Conservation (phyloP, 495 filamentous ascomycete species). For the Podospora tetraspora region DNA sequence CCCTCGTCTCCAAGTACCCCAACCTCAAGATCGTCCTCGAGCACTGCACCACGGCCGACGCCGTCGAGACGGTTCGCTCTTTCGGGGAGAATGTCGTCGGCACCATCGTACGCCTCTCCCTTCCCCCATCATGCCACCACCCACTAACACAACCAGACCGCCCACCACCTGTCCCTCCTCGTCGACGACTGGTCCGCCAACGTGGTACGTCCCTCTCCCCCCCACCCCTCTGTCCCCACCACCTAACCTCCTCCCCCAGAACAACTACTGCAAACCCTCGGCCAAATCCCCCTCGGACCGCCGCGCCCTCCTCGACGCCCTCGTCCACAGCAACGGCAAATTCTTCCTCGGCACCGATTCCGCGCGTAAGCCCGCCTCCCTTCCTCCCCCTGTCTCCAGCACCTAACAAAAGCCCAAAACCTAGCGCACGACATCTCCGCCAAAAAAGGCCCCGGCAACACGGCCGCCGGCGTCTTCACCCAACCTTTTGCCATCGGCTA, state of each 20-base stretch:
- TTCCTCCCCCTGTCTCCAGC: conserved; percentile 43
- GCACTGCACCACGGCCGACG: conserved; percentile 82
- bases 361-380: conserved; percentile 18
- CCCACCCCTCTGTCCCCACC: neutral
- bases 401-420: neutral
- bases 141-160: conserved; percentile 32
- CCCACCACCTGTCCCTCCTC: conserved; percentile 75
- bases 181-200: conserved; percentile 72
- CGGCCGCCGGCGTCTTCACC: conserved; percentile 84
- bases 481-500: conserved; percentile 78
- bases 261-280: conserved; percentile 84
- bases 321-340: conserved; percentile 60
- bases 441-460: conserved; percentile 62
- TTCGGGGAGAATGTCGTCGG: conserved; percentile 71
- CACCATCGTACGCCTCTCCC: conserved; percentile 49
- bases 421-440: conserved; percentile 68
- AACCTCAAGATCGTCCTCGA: conserved; percentile 72
- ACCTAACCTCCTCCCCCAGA: conserved; percentile 35
- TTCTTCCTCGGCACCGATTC: conserved; percentile 63
- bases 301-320: conserved; percentile 65
- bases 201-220: conserved; percentile 17
- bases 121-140: neutral
- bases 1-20: conserved; percentile 70
- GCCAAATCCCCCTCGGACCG: conserved; percentile 71
- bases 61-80: conserved; percentile 66